These are phyloP conservation scores for Crucihimalaya himalaica DNA, from an alignment of 345 rosid genomes.

Conservation along the genomic window DNA sequence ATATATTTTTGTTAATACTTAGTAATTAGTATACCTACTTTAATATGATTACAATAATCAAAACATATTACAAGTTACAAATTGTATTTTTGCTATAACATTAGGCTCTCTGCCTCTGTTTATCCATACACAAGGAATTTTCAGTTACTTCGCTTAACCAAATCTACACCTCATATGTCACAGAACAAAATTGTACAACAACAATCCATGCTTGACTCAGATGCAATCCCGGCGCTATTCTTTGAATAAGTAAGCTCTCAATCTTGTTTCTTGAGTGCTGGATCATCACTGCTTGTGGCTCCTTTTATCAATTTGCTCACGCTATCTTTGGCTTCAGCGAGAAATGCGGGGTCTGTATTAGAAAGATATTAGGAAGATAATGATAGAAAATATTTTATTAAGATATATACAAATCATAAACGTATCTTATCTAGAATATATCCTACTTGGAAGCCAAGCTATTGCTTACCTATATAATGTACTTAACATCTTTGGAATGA, in stretches of 20 bases:
- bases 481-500: too few relatives aligned
- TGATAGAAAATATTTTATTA: too few relatives aligned
- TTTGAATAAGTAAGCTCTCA: slow-evolving; percentile 21
- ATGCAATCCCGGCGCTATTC: neutral
- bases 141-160: neutral
- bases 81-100: neutral
- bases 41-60: too few relatives aligned
- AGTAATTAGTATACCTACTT: too few relatives aligned
- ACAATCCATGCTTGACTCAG: neutral
- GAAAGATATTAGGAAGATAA: too few relatives aligned
- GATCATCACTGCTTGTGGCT: slow-evolving; percentile 30
- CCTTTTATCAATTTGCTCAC: slow-evolving; percentile 35
- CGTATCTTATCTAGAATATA: too few relatives aligned
- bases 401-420: too few relatives aligned
- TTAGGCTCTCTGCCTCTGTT: neutral
- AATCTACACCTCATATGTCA: neutral
- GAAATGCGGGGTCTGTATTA: slow-evolving; percentile 64
- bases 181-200: neutral
- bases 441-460: too few relatives aligned
- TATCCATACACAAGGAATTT: neutral
- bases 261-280: slow-evolving; percentile 46
- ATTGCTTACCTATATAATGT: too few relatives aligned
- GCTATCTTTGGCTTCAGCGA: slow-evolving; percentile 69
- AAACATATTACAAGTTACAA: too few relatives aligned
- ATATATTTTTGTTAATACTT: too few relatives aligned